A percentile compares a stretch with the other conserved stretches of the same genome.
phyloP scores from a whole-genome alignment of 2,329 filamentous ascomycete species.

The Penicillium sp. region DNA sequence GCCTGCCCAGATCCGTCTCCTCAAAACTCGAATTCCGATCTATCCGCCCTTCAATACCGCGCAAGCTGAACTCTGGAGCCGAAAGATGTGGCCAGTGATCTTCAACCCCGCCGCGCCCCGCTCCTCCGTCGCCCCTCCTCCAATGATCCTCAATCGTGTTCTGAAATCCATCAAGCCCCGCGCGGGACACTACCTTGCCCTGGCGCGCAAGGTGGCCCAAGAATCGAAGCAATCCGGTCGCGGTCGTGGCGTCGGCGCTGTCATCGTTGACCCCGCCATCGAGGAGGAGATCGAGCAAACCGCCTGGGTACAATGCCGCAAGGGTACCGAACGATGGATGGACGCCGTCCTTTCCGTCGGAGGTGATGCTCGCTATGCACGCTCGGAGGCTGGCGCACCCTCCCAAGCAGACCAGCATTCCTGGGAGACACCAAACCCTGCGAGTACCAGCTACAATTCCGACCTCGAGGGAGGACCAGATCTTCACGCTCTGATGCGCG shows the following conservation, averaged over 20 bases:
- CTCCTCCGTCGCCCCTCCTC: constrained; percentile 45
- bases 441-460: constrained; percentile 27
- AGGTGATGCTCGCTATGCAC: constrained; percentile 45
- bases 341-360: constrained; percentile 46
- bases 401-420: constrained; percentile 25
- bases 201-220: constrained; percentile 41
- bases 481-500: constrained; percentile 50
- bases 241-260: constrained; percentile 46
- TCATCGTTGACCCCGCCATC: constrained; percentile 48
- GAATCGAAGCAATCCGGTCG: constrained; percentile 40
- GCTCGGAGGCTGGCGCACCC: constrained; percentile 29
- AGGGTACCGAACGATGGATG: constrained; percentile 27
- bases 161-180: constrained; percentile 39
- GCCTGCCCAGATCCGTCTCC: constrained; percentile 26
- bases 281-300: constrained; percentile 25
- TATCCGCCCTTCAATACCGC: constrained; percentile 41
- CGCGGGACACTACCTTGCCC: constrained; percentile 42
- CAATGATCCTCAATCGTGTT: constrained; percentile 37
- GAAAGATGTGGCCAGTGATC: constrained; percentile 45
- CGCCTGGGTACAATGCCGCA: constrained; percentile 25
- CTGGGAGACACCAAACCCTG: constrained; percentile 27
- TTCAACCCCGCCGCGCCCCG: constrained; percentile 49
- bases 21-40: constrained; percentile 41
- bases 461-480: constrained; percentile 47
- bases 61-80: constrained; percentile 47